Base-by-base conservation (phyloP, 2,329 filamentous ascomycete species). In the Ophiocordyceps camponoti-saundersi region DNA sequence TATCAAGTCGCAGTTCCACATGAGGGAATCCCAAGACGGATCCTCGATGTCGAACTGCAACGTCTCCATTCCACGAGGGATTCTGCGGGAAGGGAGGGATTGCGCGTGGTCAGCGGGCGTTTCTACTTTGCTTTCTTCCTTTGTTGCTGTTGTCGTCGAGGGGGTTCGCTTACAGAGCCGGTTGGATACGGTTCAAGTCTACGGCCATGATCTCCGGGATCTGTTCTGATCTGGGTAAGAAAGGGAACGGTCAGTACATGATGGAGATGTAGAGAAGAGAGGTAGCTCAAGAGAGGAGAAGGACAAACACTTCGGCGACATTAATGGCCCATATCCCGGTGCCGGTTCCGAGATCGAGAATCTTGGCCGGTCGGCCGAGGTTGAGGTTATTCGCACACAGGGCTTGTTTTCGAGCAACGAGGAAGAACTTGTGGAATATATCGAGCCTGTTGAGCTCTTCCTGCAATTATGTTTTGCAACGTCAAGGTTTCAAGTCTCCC, bases 301-400 rank as follows among this genome's bases (percentile, higher is more conserved):
- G 29, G 18, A 61, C 77, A 66, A 68, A 86, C 75, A 84, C 51
- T 52, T 64, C 80, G 51, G 84, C 83, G 65, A 95, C 82, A 53
- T 90, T 83, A 55, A 93, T 85, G 40, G 83, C 78, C 90, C 90
- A 96, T 50, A 94, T 90, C 39, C 87, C 88, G 1, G 87, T 94
- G 20, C 89, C 90, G 52, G 83, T 89, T 41, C 88, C 90, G 47
- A 95, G 59, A 56, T 83, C 79, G 41, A 83, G 59, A 44, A 82
- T 70, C 45, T 66, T 63, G 29, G 57, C 58, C 4, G 42, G 47
- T 44, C 47, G 50, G 20, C 50, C 49, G 41, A 23, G 50, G 46
- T 44, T 47, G 22, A 55, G 51, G 30, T 40, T 51, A 47, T 50
- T 48, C 26, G 47, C 52, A 47, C 48, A 61, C 2, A 58, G 52